Evolutionary conservation across 2,329 filamentous ascomycete genomes (phyloP).

Genomic region (Phaeoacremonium minimum): DNA sequence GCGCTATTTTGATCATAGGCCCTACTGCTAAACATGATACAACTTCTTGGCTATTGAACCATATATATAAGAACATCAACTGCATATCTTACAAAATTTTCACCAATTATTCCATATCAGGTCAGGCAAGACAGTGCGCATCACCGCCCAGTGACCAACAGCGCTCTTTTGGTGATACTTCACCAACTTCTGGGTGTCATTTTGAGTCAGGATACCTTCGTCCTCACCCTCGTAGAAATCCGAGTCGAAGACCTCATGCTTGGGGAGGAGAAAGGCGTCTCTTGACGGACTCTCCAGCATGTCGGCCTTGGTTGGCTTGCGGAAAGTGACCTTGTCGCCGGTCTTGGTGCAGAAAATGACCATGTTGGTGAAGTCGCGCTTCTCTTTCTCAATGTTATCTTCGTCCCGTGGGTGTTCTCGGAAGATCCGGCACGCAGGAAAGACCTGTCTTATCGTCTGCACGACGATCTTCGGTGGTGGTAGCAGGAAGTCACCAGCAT

Average conservation of each 20-base stretch:
- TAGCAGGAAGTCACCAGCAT: conserved; percentile 80
- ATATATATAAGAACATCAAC: no score
- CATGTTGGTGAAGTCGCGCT: conserved; percentile 86
- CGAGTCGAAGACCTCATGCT: conserved; percentile 59
- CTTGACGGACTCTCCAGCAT: conserved; percentile 69
- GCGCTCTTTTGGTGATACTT: conserved; percentile 74
- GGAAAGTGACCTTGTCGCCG: conserved; percentile 54
- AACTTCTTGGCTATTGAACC: no score
- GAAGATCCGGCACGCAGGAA: conserved; percentile 88
- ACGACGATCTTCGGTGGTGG: conserved; percentile 75
- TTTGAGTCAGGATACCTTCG: conserved; percentile 52
- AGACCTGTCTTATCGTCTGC: conserved; percentile 76
- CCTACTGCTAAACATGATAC: no score
- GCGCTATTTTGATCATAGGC: no score
- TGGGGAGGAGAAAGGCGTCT: conserved; percentile 65
- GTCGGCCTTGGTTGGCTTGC: conserved; percentile 60
- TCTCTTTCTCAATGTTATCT: conserved; percentile 39
- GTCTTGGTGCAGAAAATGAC: conserved; percentile 86
- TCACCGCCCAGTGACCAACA: conserved; percentile 83
- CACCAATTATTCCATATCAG: conserved; percentile 87
- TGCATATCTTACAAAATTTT: conserved; percentile 12
- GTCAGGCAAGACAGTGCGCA: conserved; percentile 76
- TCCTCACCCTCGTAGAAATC: conserved; percentile 41
- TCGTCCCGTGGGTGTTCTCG: conserved; percentile 63
- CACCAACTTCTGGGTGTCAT: conserved; percentile 62